These are phyloP conservation scores for Bathelium albidoporum DNA, from an alignment of 495 filamentous ascomycete species.

Conservation along the genomic window DNA sequence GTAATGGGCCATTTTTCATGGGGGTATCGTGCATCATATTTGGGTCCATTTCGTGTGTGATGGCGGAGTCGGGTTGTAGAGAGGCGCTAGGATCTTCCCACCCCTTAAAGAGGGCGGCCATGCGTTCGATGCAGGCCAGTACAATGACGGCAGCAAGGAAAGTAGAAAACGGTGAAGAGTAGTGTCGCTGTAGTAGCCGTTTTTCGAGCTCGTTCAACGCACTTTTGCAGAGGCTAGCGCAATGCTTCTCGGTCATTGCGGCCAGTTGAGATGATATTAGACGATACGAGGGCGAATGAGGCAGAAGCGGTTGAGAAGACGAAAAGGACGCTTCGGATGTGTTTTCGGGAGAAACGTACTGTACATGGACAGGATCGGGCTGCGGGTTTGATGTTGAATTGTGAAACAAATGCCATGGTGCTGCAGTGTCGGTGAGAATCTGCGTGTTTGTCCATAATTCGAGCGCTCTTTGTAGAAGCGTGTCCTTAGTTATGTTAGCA, in stretches of 20 bases:
- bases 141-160: conserved; percentile 66
- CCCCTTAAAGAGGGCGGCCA: conserved; percentile 69
- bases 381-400: conserved; percentile 39
- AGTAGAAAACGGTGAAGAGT: conserved; percentile 61
- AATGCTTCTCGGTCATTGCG: conserved; percentile 64
- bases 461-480: conserved; percentile 52
- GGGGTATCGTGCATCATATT: not conserved
- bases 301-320: not conserved
- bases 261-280: conserved; percentile 60
- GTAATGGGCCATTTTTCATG: conserved; percentile 3
- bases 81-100: conserved; percentile 39
- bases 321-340: not conserved
- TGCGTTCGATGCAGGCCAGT: conserved; percentile 71
- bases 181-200: conserved; percentile 58
- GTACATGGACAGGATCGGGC: conserved; percentile 31
- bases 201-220: conserved; percentile 70
- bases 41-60: not conserved
- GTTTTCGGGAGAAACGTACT: conserved; percentile 19
- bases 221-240: conserved; percentile 50
- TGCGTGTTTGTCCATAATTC: conserved; percentile 71
- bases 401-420: conserved; percentile 54
- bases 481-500: not conserved
- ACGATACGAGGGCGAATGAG: conserved; percentile 32
- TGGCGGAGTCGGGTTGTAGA: not conserved
- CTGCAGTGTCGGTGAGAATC: conserved; percentile 56